Conservation (phyloP, 2,329 filamentous ascomycete species). For the Sarocladiaceae sp. region DNA sequence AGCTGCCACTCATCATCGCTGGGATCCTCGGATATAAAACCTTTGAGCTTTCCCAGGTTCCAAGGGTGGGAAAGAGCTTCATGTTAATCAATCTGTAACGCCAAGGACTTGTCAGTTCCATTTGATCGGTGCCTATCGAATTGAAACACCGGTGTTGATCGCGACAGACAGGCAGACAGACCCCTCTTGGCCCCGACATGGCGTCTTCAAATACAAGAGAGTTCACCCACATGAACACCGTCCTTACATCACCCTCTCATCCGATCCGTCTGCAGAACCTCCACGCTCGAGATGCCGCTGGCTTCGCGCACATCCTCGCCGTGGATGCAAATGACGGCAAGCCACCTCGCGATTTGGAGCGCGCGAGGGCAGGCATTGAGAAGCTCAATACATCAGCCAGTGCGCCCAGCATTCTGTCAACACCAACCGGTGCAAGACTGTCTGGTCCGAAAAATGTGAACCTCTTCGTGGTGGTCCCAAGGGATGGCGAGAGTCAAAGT, state of each 20-base stretch:
- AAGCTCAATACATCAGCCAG: background rate
- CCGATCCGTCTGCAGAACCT: conserved; percentile 1
- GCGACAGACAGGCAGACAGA: too few species aligned
- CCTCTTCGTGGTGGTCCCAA: background rate
- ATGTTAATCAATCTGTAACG: too few species aligned
- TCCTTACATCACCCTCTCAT: background rate
- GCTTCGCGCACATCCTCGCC: conserved; percentile 8
- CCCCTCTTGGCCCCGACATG: background rate
- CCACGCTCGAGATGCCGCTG: background rate
- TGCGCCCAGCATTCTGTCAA: conserved; percentile 1
- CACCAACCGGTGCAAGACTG: background rate
- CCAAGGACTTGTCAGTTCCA: too few species aligned
- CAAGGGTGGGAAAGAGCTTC: too few species aligned
- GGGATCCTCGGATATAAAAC: too few species aligned
- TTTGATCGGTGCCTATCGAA: too few species aligned
- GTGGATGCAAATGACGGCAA: background rate
- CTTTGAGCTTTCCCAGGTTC: too few species aligned
- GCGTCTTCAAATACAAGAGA: background rate
- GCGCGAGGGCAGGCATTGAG: background rate
- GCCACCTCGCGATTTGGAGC: background rate
- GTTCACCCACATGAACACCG: background rate
- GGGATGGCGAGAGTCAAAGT: background rate
- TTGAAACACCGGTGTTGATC: background rate
- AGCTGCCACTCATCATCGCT: too few species aligned
- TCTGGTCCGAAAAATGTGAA: conserved; percentile 7